These are phyloP conservation scores for Alternaria alternata DNA, from an alignment of 2,329 filamentous ascomycete genomes.

Conservation along the genomic window DNA sequence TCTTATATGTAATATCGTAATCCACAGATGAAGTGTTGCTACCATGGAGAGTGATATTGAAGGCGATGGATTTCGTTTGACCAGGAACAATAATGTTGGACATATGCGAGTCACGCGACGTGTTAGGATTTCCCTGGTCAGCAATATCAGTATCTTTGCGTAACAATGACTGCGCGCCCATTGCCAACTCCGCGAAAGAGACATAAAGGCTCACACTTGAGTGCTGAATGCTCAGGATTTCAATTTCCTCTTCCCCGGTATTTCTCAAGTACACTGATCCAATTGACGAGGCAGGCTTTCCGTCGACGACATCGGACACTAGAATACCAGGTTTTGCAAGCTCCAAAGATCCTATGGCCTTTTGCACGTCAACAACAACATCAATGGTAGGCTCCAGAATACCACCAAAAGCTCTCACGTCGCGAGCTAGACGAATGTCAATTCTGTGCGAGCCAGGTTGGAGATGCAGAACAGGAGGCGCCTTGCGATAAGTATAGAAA, in stretches of 20 bases:
- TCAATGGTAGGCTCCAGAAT: constrained; percentile 57
- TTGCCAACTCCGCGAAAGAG: constrained; percentile 14
- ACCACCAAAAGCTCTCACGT: constrained; percentile 65
- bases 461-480: constrained; percentile 60
- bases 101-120: neutral
- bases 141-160: constrained; percentile 15
- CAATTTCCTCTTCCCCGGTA: constrained; percentile 45
- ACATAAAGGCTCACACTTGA: constrained; percentile 18
- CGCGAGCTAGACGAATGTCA: constrained; percentile 62
- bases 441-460: constrained; percentile 60
- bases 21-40: constrained; percentile 35
- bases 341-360: constrained; percentile 39
- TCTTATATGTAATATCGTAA: constrained; percentile 39
- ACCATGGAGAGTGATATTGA: constrained; percentile 41
- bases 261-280: constrained; percentile 62
- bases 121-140: constrained; percentile 17
- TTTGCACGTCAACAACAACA: constrained; percentile 43
- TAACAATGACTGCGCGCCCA: constrained; percentile 22
- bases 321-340: constrained; percentile 50
- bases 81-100: constrained; percentile 43
- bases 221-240: constrained; percentile 46
- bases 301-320: constrained; percentile 61
- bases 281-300: constrained; percentile 56
- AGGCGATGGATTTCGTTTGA: constrained; percentile 53
- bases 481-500: constrained; percentile 61